Percentiles rank a stretch among this genome's conserved stretches.
phyloP scores from a whole-genome alignment of 1,284 basidiomycete genomes.

The Mrakiaceae sp. region DNA sequence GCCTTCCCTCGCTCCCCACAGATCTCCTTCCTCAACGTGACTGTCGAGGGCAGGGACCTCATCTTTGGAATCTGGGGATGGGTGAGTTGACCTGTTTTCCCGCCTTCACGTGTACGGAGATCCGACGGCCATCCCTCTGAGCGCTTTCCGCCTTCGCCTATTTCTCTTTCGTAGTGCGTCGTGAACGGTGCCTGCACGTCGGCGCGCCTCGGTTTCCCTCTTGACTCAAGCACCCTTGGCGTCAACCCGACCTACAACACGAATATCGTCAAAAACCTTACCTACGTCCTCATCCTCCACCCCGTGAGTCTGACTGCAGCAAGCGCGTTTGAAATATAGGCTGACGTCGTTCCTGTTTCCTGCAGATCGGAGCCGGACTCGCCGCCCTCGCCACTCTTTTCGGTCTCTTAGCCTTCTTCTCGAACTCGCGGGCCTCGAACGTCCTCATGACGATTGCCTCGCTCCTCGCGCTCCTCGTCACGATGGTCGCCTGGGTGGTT shows the following conservation, averaged over 20 bases:
- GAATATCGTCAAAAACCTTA: slow-evolving; percentile 3
- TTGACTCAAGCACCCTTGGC: not conserved
- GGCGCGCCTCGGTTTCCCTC: not conserved
- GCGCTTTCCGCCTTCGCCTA: not conserved
- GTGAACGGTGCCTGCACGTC: not conserved
- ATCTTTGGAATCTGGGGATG: slow-evolving; percentile 14
- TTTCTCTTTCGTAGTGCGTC: not conserved
- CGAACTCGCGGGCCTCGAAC: slow-evolving; percentile 10
- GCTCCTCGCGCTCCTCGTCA: slow-evolving; percentile 11
- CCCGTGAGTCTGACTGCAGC: not conserved
- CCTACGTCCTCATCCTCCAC: slow-evolving; percentile 14
- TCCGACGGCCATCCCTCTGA: not conserved
- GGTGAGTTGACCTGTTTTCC: no score
- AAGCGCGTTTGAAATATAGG: no score
- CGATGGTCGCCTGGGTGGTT: not conserved
- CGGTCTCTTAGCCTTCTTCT: slow-evolving; percentile 8
- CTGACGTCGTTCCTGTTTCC: not conserved
- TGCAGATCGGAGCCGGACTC: slow-evolving; percentile 2
- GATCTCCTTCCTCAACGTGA: slow-evolving; percentile 4
- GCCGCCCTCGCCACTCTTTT: slow-evolving; percentile 11
- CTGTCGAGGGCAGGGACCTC: not conserved
- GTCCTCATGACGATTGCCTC: slow-evolving; percentile 15
- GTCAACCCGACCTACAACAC: not conserved
- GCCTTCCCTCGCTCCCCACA: not conserved
- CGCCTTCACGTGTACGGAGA: no score